Conservation (phyloP, 1,284 basidiomycete species). For the Fomes fomentarius region DNA sequence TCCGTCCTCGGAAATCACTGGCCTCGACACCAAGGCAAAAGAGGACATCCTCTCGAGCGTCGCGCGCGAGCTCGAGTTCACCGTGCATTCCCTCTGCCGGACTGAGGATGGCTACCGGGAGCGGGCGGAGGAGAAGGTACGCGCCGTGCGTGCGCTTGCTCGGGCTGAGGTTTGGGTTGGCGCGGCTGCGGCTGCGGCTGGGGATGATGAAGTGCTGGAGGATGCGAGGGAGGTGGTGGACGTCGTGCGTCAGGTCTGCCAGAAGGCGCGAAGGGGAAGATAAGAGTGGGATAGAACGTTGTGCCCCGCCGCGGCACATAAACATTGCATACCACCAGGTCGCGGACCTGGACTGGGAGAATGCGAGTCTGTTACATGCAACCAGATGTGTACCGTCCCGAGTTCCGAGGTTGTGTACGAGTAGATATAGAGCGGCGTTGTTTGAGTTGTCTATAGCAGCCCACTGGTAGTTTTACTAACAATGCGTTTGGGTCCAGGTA, state of each 20-base stretch:
- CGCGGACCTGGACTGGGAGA: too few relatives aligned
- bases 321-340: too few relatives aligned
- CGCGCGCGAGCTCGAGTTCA: slow-evolving; percentile 50
- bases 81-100: slow-evolving; percentile 45
- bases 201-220: slow-evolving; percentile 36
- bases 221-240: slow-evolving; percentile 43
- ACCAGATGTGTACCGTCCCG: too few relatives aligned
- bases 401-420: too few relatives aligned
- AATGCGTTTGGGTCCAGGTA: too few relatives aligned
- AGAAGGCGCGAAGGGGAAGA: slow-evolving; percentile 10
- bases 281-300: too few relatives aligned
- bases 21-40: not conserved
- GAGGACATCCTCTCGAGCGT: slow-evolving; percentile 35
- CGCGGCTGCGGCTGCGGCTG: not conserved
- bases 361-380: too few relatives aligned
- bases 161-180: slow-evolving; percentile 30
- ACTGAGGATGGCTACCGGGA: slow-evolving; percentile 48
- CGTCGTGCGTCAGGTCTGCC: slow-evolving; percentile 31
- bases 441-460: too few relatives aligned
- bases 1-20: not conserved
- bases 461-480: too few relatives aligned
- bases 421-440: too few relatives aligned
- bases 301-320: too few relatives aligned
- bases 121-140: slow-evolving; percentile 34
- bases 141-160: slow-evolving; percentile 36